These are phyloP conservation scores for Pseudocercospora cruenta DNA, from an alignment of 2,329 filamentous ascomycete species.

Conservation along the genomic window DNA sequence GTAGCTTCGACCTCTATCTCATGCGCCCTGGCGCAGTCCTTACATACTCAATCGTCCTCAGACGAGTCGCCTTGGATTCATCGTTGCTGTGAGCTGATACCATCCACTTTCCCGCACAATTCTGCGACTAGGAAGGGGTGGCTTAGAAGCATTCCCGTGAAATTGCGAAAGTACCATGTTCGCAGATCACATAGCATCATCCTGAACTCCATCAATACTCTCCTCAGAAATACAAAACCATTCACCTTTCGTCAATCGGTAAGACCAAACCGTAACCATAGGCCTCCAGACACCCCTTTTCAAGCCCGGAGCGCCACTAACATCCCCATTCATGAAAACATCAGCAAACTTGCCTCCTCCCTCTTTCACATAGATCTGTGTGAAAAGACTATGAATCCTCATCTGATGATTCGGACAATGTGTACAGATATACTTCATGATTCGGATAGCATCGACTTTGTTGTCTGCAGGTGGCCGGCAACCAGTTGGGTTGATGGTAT, in stretches of 20 bases:
- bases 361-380: not conserved
- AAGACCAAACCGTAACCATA: not conserved
- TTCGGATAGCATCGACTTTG: not conserved
- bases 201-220: not conserved
- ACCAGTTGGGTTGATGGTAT: not conserved
- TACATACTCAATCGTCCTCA: no score
- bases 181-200: not conserved
- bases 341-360: not conserved
- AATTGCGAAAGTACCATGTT: no score
- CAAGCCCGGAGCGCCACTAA: not conserved
- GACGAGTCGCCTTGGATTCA: no score
- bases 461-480: not conserved
- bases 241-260: not conserved
- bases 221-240: not conserved
- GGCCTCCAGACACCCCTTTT: not conserved
- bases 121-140: no score
- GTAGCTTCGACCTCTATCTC: no score
- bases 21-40: no score
- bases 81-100: no score
- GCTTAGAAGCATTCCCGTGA: no score
- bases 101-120: no score
- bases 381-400: not conserved
- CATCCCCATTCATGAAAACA: not conserved
- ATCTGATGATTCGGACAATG: not conserved
- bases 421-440: not conserved